phyloP scores from a whole-genome alignment of 2,329 filamentous ascomycete genomes.

The Penicillium sp. region DNA sequence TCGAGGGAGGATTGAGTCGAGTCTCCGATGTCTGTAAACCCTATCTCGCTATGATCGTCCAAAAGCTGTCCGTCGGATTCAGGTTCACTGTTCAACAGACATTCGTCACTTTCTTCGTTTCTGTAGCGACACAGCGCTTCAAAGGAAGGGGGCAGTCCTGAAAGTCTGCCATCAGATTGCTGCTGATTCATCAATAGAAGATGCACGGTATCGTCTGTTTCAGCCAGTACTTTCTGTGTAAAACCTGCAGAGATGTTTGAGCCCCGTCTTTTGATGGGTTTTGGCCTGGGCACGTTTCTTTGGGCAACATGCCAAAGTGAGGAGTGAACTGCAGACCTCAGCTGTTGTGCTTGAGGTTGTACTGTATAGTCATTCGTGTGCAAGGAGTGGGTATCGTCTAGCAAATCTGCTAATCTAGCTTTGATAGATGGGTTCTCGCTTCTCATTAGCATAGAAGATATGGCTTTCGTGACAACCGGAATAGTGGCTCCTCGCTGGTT shows the following conservation, averaged over 20 bases:
- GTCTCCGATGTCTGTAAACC: conserved; percentile 11
- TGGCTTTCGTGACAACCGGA: conserved; percentile 35
- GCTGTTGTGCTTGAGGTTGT: background rate
- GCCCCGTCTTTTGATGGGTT: conserved; percentile 5
- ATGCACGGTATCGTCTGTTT: background rate
- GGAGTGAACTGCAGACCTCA: conserved; percentile 25
- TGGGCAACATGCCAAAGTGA: conserved; percentile 37
- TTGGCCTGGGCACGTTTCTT: conserved; percentile 21
- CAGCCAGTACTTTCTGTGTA: background rate
- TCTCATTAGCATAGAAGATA: conserved; percentile 32
- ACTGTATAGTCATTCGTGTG: background rate
- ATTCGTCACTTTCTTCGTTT: background rate
- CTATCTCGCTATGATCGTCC: conserved; percentile 11
- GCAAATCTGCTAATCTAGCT: conserved; percentile 14
- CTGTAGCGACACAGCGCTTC: background rate
- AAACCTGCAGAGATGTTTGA: background rate
- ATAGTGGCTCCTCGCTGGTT: conserved; percentile 37
- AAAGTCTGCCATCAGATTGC: background rate
- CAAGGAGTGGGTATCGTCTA: background rate
- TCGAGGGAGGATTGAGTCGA: conserved; percentile 14
- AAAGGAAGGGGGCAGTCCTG: background rate
- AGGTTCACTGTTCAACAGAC: conserved; percentile 1
- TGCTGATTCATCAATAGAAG: background rate
- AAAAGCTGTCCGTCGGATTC: conserved; percentile 10
- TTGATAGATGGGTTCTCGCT: conserved; percentile 17